Evolutionary conservation across 345 rosid genomes (phyloP), one percentile per base, ranked within the genome.

Genomic region (Microthlaspi erraticum): DNA sequence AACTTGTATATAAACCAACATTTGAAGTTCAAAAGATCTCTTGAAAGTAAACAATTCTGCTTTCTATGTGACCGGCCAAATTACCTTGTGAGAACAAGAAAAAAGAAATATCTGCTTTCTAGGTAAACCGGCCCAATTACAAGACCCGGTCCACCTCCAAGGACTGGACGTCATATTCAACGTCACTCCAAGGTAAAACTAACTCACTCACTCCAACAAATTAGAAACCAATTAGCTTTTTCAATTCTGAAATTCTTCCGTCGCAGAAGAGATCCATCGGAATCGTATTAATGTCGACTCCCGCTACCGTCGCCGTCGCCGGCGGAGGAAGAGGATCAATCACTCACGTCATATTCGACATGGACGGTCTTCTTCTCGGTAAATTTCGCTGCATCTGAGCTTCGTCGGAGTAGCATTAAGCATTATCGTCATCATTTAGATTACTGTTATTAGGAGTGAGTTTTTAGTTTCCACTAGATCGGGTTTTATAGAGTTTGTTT

Each of bases 311-410:
- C 26, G 51, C 32, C 20, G 19, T 7, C 32, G 20, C 64, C 18
- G 43, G 37, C 65, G 34, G 68, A 76, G 10, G 33, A 18, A 79
- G 73, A 74, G 83, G 76, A 48, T 79, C 84, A 44, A 83, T 88
- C 69, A 87, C 92, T 52, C 96, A 88, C 71, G 91, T 91, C 78
- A 66, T 93, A 74, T 91, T 93, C 80, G 98, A 93, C 84, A 93
- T 93, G 98, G 98, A 93, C 73, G 98, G 98, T 53, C 97, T 91
- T 73, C 81, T 93, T 46, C 94, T 93, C 58, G 97, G 96, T 87
- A 81, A 81, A 66, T 68, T 34, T 20, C 19, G 1, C 8, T n/a
- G 71, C 58, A 44, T 39, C 37, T 49, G 52, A 41, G 33, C 37
- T 37, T 56, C 57, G 2, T 20, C 23, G 23, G 23, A 20, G 23